phyloP scores from a whole-genome alignment of 768 basidiomycete species.

The Lactarius indigo region DNA sequence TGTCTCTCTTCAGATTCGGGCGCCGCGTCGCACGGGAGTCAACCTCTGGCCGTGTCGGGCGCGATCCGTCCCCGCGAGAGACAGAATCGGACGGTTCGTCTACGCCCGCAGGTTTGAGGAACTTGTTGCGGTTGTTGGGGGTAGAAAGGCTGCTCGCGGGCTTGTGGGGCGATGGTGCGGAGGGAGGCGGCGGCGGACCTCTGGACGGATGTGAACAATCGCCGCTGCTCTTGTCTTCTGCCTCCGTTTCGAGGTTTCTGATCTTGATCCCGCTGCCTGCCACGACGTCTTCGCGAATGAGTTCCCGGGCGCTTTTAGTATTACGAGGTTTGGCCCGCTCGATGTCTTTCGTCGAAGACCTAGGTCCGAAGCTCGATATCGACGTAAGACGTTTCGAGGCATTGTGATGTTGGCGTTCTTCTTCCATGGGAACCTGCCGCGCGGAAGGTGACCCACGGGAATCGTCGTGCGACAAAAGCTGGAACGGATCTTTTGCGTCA shows the following conservation, averaged over 20 bases:
- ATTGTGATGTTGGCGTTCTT: background rate
- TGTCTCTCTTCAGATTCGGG: conserved; percentile 19
- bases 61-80: conserved; percentile 15
- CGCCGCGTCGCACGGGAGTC: conserved; percentile 1
- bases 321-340: conserved; percentile 11
- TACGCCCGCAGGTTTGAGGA: conserved; percentile 21
- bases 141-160: background rate
- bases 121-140: background rate
- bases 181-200: background rate
- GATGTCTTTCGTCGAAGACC: conserved; percentile 3
- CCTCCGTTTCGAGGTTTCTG: background rate
- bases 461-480: conserved; percentile 7
- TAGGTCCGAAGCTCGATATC: conserved; percentile 20
- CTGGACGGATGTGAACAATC: background rate
- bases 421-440: conserved; percentile 6
- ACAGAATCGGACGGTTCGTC: conserved; percentile 15
- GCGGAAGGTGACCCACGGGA: conserved; percentile 18
- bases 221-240: background rate
- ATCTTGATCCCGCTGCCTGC: conserved; percentile 4
- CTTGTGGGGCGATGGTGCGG: conserved; percentile 1
- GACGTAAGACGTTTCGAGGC: conserved; percentile 22
- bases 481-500: conserved; percentile 18
- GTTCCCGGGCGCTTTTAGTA: conserved; percentile 15
- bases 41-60: background rate
- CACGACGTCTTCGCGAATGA: conserved; percentile 16